Conservation (phyloP, 1,284 basidiomycete species). For the Neolentinus lepideus region DNA sequence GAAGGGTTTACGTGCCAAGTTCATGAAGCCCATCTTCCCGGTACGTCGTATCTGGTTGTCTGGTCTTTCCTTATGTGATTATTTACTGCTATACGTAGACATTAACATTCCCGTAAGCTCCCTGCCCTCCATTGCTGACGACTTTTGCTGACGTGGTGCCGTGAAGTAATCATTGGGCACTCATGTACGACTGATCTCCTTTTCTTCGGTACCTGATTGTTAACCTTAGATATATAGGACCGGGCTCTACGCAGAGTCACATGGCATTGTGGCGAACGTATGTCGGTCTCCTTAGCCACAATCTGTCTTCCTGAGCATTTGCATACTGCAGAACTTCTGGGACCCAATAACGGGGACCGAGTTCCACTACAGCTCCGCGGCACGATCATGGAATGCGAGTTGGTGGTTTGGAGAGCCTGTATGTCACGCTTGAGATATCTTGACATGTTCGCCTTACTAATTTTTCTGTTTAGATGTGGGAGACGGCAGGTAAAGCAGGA, state of each 20-base stretch:
- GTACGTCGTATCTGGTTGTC: slow-evolving; percentile 32
- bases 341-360: slow-evolving; percentile 56
- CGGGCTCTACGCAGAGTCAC: slow-evolving; percentile 79
- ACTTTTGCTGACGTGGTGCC: slow-evolving; percentile 1
- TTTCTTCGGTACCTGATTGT: neutral
- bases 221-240: slow-evolving; percentile 44
- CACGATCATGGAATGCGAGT: slow-evolving; percentile 53
- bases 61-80: slow-evolving; percentile 3
- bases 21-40: slow-evolving; percentile 82
- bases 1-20: slow-evolving; percentile 78
- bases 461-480: slow-evolving; percentile 66
- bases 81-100: slow-evolving; percentile 38
- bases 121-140: neutral
- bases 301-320: no score
- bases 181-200: slow-evolving; percentile 46
- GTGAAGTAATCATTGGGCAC: slow-evolving; percentile 76
- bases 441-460: neutral
- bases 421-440: slow-evolving; percentile 20
- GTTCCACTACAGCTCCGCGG: slow-evolving; percentile 64
- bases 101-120: slow-evolving; percentile 79
- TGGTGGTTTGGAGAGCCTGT: slow-evolving; percentile 93
- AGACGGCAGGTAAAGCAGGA: slow-evolving; percentile 69
- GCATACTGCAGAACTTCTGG: slow-evolving; percentile 86
- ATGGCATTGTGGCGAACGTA: slow-evolving; percentile 88
- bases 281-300: slow-evolving; percentile 15